phyloP scores from a whole-genome alignment of 2,329 filamentous ascomycete species.

The Monosporascus sp. region DNA sequence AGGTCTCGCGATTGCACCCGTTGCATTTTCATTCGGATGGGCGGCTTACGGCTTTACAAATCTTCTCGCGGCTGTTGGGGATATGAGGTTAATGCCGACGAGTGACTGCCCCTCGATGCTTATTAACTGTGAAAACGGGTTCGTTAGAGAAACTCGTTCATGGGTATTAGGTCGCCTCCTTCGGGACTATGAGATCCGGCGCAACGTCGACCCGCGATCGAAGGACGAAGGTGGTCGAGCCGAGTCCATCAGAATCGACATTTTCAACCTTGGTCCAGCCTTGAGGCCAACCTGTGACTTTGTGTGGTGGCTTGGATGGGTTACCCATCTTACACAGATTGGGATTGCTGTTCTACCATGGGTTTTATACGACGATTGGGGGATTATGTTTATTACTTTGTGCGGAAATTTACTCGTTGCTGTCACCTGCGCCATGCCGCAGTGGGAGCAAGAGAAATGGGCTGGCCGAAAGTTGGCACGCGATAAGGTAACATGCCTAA shows the following conservation, averaged over 20 bases:
- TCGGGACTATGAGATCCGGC: conserved; percentile 6
- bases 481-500: conserved; percentile 9
- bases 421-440: not conserved
- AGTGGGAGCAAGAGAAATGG: conserved; percentile 11
- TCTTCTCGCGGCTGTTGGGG: conserved; percentile 6
- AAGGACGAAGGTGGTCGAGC: not conserved
- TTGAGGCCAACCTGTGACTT: not conserved
- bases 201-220: not conserved
- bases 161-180: conserved; percentile 11
- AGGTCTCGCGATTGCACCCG: conserved; percentile 4
- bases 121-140: conserved; percentile 5
- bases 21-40: conserved; percentile 16
- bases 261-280: not conserved
- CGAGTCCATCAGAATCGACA: conserved; percentile 2
- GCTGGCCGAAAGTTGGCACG: conserved; percentile 1
- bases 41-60: conserved; percentile 8
- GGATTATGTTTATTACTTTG: not conserved
- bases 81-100: conserved; percentile 9
- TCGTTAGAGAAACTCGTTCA: conserved; percentile 5
- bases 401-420: not conserved
- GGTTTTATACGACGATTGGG: conserved; percentile 1
- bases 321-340: not conserved
- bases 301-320: conserved; percentile 1
- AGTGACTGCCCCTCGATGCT: conserved; percentile 3
- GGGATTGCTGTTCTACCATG: conserved; percentile 1